A percentile compares a stretch with the other conserved stretches of the same genome.
phyloP scores from a whole-genome alignment of 2,329 filamentous ascomycete genomes.

The Botrytis deweyae region DNA sequence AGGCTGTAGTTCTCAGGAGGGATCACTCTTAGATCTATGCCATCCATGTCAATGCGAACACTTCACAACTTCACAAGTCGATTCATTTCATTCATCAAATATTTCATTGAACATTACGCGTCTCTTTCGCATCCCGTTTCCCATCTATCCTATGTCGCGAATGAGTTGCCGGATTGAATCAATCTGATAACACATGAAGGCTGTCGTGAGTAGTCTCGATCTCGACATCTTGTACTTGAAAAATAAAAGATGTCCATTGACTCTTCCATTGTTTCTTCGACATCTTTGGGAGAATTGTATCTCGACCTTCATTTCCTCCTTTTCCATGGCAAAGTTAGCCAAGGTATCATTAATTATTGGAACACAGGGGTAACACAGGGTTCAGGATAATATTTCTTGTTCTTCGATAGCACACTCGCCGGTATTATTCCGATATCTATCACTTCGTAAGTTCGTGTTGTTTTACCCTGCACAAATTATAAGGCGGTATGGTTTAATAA shows the following conservation, averaged over 20 bases:
- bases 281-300: background rate
- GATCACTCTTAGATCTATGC: background rate
- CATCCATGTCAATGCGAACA: background rate
- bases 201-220: no score
- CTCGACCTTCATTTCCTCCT: background rate
- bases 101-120: background rate
- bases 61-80: background rate
- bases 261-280: background rate
- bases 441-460: background rate
- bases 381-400: background rate
- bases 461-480: background rate
- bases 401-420: background rate
- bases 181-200: background rate
- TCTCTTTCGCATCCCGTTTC: background rate
- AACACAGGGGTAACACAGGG: background rate
- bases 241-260: background rate
- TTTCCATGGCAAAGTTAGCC: background rate
- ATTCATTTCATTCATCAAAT: background rate
- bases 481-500: background rate
- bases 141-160: background rate
- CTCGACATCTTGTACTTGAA: no score
- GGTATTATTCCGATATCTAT: slow-evolving; percentile 1
- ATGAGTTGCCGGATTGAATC: background rate
- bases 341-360: background rate
- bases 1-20: background rate